Evolutionary conservation across 2,329 filamentous ascomycete genomes (phyloP).

Genomic region (Clonostachys rhizophaga): DNA sequence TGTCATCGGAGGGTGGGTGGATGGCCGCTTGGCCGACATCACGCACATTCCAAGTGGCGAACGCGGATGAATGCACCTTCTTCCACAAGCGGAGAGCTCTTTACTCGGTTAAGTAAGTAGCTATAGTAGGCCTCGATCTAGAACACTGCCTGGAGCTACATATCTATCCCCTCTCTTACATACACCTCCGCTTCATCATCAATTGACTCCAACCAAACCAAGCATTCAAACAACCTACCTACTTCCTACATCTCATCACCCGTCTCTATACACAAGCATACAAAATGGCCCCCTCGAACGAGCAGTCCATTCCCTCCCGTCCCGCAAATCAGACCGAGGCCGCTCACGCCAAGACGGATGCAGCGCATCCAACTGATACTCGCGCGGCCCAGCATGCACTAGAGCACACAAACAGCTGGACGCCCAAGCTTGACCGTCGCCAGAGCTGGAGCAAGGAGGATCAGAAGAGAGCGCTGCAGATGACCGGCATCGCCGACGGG

Average conservation of each 20-base stretch:
- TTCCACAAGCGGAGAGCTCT: too few relatives aligned
- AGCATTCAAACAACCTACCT: not conserved
- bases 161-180: too few relatives aligned
- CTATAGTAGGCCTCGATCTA: too few relatives aligned
- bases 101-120: too few relatives aligned
- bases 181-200: too few relatives aligned
- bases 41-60: too few relatives aligned
- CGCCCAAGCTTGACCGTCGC: constrained; percentile 36
- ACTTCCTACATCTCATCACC: not conserved
- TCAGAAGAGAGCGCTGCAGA: constrained; percentile 45
- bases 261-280: not conserved
- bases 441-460: constrained; percentile 51
- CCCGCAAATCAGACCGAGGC: constrained; percentile 5
- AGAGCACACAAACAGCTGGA: constrained; percentile 34
- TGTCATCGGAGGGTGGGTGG: too few relatives aligned
- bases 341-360: not conserved
- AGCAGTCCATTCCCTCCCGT: constrained; percentile 5
- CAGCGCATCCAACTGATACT: constrained; percentile 7
- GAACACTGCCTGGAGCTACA: too few relatives aligned
- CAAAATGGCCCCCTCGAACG: not conserved
- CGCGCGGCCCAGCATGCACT: constrained; percentile 12
- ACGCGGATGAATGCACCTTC: too few relatives aligned
- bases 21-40: too few relatives aligned
- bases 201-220: too few relatives aligned
- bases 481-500: constrained; percentile 30